Evolutionary conservation across 2,329 filamentous ascomycete genomes (phyloP).

Genomic region (Ceratocystiopsis sp.): DNA sequence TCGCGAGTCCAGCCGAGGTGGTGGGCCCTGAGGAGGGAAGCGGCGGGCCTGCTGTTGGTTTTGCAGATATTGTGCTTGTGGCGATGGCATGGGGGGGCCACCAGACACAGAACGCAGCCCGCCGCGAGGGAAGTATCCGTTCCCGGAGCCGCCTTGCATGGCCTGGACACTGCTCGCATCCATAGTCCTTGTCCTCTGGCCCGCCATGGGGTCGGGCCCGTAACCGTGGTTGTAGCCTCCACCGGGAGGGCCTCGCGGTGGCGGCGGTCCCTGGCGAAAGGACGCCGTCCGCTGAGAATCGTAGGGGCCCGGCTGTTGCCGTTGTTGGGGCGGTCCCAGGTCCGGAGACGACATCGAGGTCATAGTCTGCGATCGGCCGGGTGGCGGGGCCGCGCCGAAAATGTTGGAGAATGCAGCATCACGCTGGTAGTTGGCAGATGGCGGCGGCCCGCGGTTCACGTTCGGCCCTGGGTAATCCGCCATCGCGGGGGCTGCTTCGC

Average conservation of each 20-base stretch:
- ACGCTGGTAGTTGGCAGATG: conserved; percentile 47
- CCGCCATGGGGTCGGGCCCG: conserved; percentile 9
- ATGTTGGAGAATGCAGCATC: conserved; percentile 95
- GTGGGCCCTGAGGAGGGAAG: conserved; percentile 19
- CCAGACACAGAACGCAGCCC: conserved; percentile 34
- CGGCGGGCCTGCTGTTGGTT: conserved; percentile 30
- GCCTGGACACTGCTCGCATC: conserved; percentile 24
- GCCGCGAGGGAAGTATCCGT: conserved; percentile 30
- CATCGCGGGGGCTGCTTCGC: conserved; percentile 21
- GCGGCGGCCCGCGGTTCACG: conserved; percentile 27
- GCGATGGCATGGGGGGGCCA: conserved; percentile 27
- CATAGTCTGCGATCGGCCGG: conserved; percentile 91
- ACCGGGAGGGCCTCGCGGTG: conserved; percentile 32
- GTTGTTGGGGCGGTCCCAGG: conserved; percentile 19
- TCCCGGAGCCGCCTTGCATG: conserved; percentile 4
- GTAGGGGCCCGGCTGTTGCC: conserved; percentile 23
- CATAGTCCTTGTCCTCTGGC: conserved; percentile 24
- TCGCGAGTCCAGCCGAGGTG: conserved; percentile 37
- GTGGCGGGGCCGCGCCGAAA: conserved; percentile 72
- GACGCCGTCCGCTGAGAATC: conserved; percentile 47
- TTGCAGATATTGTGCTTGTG: conserved; percentile 28
- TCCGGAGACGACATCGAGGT: conserved; percentile 50
- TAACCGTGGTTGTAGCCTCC: conserved; percentile 19
- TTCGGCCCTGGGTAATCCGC: conserved; percentile 33
- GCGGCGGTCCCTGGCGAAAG: conserved; percentile 47